Evolutionary conservation across 805 yeast genomes (phyloP).

Genomic region (Kregervanrija pseudodelftensis): DNA sequence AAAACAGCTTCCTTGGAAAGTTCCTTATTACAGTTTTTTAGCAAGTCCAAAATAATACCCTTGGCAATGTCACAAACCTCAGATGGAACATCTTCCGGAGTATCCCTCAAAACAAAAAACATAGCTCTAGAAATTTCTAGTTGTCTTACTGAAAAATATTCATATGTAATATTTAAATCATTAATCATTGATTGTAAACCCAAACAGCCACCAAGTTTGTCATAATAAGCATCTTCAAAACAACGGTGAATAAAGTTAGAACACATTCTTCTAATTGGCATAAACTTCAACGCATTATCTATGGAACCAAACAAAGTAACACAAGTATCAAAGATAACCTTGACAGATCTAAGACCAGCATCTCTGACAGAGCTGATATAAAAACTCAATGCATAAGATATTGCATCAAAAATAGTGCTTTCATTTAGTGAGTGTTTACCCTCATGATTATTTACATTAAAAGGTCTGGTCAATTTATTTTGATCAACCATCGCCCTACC

Average conservation of each 20-base stretch:
- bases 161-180: slow-evolving; percentile 58
- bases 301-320: slow-evolving; percentile 58
- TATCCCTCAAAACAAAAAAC: slow-evolving; percentile 84
- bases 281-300: slow-evolving; percentile 61
- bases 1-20: slow-evolving; percentile 54
- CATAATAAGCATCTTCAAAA: slow-evolving; percentile 80
- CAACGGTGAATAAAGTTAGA: slow-evolving; percentile 85
- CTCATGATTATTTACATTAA: slow-evolving; percentile 72
- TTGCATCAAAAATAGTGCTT: slow-evolving; percentile 63
- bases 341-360: slow-evolving; percentile 63
- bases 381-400: slow-evolving; percentile 73
- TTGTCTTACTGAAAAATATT: slow-evolving; percentile 72
- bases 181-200: slow-evolving; percentile 72
- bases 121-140: slow-evolving; percentile 80
- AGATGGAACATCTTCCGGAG: slow-evolving; percentile 81
- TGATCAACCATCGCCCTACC: slow-evolving; percentile 67
- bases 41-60: slow-evolving; percentile 52
- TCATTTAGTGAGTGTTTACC: slow-evolving; percentile 68
- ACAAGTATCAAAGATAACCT: slow-evolving; percentile 54
- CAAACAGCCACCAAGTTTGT: slow-evolving; percentile 81
- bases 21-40: slow-evolving; percentile 59
- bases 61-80: slow-evolving; percentile 70
- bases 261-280: slow-evolving; percentile 68
- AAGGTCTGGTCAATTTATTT: slow-evolving; percentile 58
- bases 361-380: slow-evolving; percentile 63